Base-by-base conservation (phyloP, 768 basidiomycete genomes). In the Cubamyces sp. region DNA sequence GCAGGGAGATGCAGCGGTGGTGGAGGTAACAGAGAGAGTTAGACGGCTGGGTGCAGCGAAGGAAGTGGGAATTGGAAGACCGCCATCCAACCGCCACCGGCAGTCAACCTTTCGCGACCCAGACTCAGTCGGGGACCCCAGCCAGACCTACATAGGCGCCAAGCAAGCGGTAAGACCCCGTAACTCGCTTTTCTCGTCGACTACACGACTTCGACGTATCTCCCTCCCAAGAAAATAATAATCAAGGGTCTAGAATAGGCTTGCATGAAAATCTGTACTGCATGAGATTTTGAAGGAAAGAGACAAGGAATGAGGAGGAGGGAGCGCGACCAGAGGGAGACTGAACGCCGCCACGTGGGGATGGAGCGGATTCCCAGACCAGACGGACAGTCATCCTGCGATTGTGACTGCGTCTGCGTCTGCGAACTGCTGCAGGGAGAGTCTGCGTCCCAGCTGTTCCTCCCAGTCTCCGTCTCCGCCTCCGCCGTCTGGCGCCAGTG, bases 301-400 rank as follows among this genome's bases (percentile, higher is more conserved):
- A 0, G 18, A 25, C n/a, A 9, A 41, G 7, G 28, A 23, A 16
- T 1, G 57, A 51, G 18, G 26, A 21, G 21, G 25, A 14, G 18
- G 14, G 25, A 21, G 14, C 30, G 25, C 1, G 15, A 34, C 15
- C 18, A 12, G 37, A 37, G 28, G 23, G 41, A 16, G 47, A 58
- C 42, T 51, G 37, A 62, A 56, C 61, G 42, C 49, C 54, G 61
- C 61, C 61, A 62, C 61, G 61, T 56, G 54, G 54, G 40, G 1
- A n/a, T 25, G 45, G 23, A 5, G 16, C 5, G 41, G 34, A 54
- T 14, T 43, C 41, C 41, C 41, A 23, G 53, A 42, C 39, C 21
- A 40, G 37, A 18, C 34, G 39, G 37, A 53, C n/a, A 41, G 16
- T 19, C 9, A 28, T 19, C 25, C 53, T 15, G 25, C 18, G 49